These are phyloP conservation scores for Rhynchosporium agropyri DNA, from an alignment of 2,329 filamentous ascomycete species.

Conservation along the genomic window DNA sequence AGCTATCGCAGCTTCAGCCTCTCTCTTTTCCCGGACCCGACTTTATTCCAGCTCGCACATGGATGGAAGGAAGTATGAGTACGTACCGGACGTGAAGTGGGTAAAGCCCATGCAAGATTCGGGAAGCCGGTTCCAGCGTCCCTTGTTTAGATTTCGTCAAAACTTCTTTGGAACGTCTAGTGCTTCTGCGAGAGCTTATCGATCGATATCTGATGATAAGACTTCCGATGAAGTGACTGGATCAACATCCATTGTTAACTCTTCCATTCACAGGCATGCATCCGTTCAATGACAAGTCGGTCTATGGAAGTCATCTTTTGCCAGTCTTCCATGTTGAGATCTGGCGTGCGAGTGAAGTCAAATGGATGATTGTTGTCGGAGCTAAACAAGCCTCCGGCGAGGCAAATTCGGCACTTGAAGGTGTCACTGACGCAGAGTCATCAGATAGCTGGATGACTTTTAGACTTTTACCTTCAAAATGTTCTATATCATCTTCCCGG, in stretches of 20 bases:
- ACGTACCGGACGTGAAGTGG: slow-evolving; percentile 6
- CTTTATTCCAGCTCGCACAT: background rate
- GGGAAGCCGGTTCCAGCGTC: slow-evolving; percentile 1
- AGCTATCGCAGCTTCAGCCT: slow-evolving; percentile 6
- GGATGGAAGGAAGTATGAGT: background rate
- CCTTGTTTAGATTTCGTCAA: background rate
- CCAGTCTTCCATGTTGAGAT: background rate
- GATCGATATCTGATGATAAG: background rate
- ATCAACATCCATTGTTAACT: background rate
- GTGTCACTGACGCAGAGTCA: no score
- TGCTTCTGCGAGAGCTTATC: background rate
- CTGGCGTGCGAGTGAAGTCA: slow-evolving; percentile 3
- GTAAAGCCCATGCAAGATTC: slow-evolving; percentile 3
- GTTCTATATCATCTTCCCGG: no score
- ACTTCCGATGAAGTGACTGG: background rate
- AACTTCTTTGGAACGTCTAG: slow-evolving; percentile 3
- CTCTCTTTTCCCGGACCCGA: slow-evolving; percentile 1
- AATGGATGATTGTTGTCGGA: background rate
- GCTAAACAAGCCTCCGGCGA: background rate
- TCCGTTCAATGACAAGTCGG: no score
- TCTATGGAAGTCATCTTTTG: no score
- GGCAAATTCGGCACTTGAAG: no score
- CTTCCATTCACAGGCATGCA: no score
- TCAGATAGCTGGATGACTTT: no score
- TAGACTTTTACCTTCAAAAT: no score